Percentiles rank a stretch among this genome's conserved stretches.
Evolutionary conservation across 116 monocot species (phyloP).

Genomic region (Cymodocea nodosa): DNA sequence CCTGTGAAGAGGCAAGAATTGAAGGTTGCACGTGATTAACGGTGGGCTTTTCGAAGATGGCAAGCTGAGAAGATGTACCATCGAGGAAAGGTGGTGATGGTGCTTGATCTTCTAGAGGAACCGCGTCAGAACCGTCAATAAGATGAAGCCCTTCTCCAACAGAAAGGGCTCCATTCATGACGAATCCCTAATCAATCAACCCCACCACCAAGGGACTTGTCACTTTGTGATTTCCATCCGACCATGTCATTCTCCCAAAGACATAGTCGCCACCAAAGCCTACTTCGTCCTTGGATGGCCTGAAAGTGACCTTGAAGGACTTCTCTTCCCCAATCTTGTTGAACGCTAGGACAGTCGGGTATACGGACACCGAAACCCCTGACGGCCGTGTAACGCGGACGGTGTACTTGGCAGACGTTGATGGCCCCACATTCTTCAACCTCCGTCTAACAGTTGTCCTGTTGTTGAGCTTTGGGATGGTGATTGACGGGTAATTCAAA

Average conservation of each 20-base stretch:
- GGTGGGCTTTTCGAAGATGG: too few species aligned
- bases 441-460: conserved; percentile 14
- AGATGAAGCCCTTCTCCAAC: too few species aligned
- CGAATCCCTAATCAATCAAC: neutral
- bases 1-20: too few species aligned
- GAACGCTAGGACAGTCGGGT: conserved; percentile 1
- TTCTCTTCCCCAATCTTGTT: neutral
- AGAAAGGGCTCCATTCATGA: too few species aligned
- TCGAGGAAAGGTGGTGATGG: too few species aligned
- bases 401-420: neutral
- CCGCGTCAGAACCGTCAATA: too few species aligned
- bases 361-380: conserved; percentile 1
- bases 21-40: too few species aligned
- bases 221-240: conserved; percentile 44
- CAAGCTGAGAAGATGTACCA: too few species aligned
- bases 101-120: too few species aligned
- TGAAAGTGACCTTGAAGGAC: conserved; percentile 21
- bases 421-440: conserved; percentile 25
- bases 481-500: conserved; percentile 64
- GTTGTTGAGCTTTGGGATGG: conserved; percentile 14
- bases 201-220: conserved; percentile 43
- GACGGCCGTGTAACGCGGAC: neutral
- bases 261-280: neutral
- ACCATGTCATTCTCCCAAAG: conserved; percentile 33
- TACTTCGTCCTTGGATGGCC: neutral